Evolutionary conservation across 345 rosid genomes (phyloP).

Genomic region (Lumnitzera littorea): DNA sequence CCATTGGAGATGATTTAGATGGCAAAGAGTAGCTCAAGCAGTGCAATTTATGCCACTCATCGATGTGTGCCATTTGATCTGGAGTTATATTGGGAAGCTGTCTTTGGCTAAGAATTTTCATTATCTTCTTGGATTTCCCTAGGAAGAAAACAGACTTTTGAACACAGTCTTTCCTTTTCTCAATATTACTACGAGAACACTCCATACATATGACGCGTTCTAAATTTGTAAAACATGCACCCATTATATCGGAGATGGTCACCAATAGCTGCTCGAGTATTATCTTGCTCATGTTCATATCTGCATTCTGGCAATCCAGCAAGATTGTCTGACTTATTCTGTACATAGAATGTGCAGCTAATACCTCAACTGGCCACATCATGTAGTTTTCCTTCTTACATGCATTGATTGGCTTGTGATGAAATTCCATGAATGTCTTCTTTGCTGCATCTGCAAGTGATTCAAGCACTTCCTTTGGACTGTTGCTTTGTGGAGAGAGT

Average conservation of each 20-base stretch:
- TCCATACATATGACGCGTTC: constrained; percentile 32
- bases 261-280: constrained; percentile 32
- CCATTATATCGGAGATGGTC: constrained; percentile 57
- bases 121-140: constrained; percentile 46
- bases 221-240: constrained; percentile 75
- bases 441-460: too few relatives aligned
- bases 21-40: constrained; percentile 8
- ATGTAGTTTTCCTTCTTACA: constrained; percentile 4
- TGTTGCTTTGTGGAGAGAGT: constrained; percentile 28
- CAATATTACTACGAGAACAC: constrained; percentile 51
- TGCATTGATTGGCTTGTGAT: too few relatives aligned
- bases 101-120: constrained; percentile 41
- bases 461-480: constrained; percentile 13
- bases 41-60: constrained; percentile 59
- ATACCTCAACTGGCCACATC: constrained; percentile 59
- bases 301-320: constrained; percentile 17
- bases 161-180: constrained; percentile 47
- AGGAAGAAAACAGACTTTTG: constrained; percentile 49
- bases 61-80: constrained; percentile 39
- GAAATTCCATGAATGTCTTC: too few relatives aligned
- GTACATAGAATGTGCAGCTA: constrained; percentile 85
- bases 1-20: too few relatives aligned
- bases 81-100: constrained; percentile 28
- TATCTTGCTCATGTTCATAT: constrained; percentile 17
- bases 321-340: constrained; percentile 56